Conservation (phyloP, 2,329 filamentous ascomycete genomes). For the Colletotrichum sojae region DNA sequence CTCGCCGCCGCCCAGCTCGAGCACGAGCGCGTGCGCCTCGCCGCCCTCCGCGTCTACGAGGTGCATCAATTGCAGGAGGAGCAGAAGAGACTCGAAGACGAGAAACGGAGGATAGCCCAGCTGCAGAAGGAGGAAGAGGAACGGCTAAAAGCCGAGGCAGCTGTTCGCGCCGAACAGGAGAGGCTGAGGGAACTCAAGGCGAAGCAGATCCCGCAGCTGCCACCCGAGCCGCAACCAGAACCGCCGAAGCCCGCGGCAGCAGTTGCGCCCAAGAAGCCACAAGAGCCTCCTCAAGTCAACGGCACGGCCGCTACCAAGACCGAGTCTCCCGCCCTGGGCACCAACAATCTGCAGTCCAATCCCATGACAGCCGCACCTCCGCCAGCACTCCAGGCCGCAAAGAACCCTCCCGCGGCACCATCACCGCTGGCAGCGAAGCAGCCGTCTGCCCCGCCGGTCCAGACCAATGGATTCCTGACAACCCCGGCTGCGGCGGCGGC, state of each 20-base stretch:
- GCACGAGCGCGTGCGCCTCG: conserved; percentile 74
- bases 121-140: conserved; percentile 63
- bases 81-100: conserved; percentile 57
- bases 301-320: conserved; percentile 34
- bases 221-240: conserved; percentile 53
- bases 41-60: conserved; percentile 63
- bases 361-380: conserved; percentile 35
- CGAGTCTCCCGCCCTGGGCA: conserved; percentile 19
- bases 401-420: conserved; percentile 42
- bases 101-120: conserved; percentile 59
- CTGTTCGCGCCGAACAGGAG: conserved; percentile 62
- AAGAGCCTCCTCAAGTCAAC: conserved; percentile 43
- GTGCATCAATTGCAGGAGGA: conserved; percentile 63
- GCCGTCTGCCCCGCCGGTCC: conserved; percentile 20
- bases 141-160: conserved; percentile 60
- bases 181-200: conserved; percentile 63
- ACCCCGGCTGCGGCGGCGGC: conserved; percentile 26
- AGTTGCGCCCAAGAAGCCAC: conserved; percentile 39
- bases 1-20: conserved; percentile 75
- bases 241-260: conserved; percentile 45
- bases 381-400: conserved; percentile 26
- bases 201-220: conserved; percentile 60
- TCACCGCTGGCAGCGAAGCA: conserved; percentile 24
- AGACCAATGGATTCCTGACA: conserved; percentile 22
- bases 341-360: conserved; percentile 32